These are phyloP conservation scores for Mucor lusitanicus DNA, from an alignment of 371 early-diverging fungal genomes.

Conservation along the genomic window DNA sequence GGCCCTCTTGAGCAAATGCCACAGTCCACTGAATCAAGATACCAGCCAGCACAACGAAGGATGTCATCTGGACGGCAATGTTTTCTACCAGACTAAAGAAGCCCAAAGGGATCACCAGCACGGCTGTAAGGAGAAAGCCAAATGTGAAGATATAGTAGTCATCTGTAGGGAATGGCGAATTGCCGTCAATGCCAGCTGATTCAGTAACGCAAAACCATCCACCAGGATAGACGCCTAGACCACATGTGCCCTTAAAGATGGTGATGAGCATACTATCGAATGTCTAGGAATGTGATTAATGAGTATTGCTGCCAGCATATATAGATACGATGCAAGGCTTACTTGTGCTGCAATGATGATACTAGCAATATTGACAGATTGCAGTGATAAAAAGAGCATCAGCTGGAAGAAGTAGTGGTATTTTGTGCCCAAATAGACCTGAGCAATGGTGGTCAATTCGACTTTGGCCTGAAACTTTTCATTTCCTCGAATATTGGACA, in stretches of 20 bases:
- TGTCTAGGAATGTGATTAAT: conserved; percentile 23
- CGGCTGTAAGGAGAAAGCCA: conserved; percentile 50
- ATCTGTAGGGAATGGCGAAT: conserved; percentile 48
- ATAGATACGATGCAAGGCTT: neutral
- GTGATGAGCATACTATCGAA: conserved; percentile 46
- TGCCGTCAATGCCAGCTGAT: conserved; percentile 13
- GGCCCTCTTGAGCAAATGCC: conserved; percentile 53
- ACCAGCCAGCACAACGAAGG: conserved; percentile 47
- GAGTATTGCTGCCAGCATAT: neutral
- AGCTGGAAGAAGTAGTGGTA: conserved; percentile 58
- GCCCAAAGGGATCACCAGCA: conserved; percentile 57
- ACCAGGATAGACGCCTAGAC: conserved; percentile 39
- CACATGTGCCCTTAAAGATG: conserved; percentile 47
- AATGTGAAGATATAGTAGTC: conserved; percentile 59
- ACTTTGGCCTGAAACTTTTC: conserved; percentile 63
- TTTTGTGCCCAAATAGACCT: conserved; percentile 55
- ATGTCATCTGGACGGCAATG: conserved; percentile 56
- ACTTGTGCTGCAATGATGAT: conserved; percentile 66
- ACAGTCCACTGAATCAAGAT: conserved; percentile 61
- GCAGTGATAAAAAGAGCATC: conserved; percentile 56
- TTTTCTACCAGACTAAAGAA: conserved; percentile 62
- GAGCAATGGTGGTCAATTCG: conserved; percentile 60
- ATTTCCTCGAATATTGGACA: conserved; percentile 80
- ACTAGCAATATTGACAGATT: conserved; percentile 62
- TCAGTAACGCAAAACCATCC: conserved; percentile 42